A percentile compares a stretch with the other conserved stretches of the same genome.
phyloP scores from a whole-genome alignment of 257 asterid species.

The Forsythia viridissima region DNA sequence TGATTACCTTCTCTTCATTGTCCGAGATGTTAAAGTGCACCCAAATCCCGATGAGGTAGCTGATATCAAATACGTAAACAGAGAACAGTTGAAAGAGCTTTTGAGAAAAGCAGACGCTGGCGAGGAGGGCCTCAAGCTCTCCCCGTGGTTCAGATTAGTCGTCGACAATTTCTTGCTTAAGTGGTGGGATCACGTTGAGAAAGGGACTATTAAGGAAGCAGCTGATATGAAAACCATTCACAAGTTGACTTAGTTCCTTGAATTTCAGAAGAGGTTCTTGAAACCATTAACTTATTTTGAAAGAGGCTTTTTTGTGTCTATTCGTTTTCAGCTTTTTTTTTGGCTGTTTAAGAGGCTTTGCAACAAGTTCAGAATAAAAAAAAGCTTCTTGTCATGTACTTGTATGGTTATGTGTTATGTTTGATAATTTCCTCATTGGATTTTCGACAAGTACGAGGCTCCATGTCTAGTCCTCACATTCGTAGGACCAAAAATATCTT shows the following conservation, averaged over 20 bases:
- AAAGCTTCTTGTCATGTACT: no score
- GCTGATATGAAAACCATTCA: slow-evolving; percentile 79
- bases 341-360: no score
- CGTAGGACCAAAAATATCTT: no score
- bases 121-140: slow-evolving; percentile 71
- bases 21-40: slow-evolving; percentile 71
- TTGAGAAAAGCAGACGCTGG: slow-evolving; percentile 83
- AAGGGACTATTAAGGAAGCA: slow-evolving; percentile 58
- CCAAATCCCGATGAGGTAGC: slow-evolving; percentile 93
- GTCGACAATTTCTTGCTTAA: slow-evolving; percentile 83
- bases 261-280: neutral
- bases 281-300: neutral
- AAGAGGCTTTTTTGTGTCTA: no score
- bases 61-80: slow-evolving; percentile 61
- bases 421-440: no score
- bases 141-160: slow-evolving; percentile 88
- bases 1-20: slow-evolving; percentile 87
- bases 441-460: no score
- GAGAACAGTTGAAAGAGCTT: slow-evolving; percentile 63
- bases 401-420: no score
- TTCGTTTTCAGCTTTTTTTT: no score
- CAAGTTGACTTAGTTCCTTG: slow-evolving; percentile 46
- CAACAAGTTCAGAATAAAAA: no score
- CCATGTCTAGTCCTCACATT: no score
- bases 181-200: slow-evolving; percentile 94